A percentile compares a stretch with the other conserved stretches of the same genome.
phyloP scores from a whole-genome alignment of 192 early-diverging fungal species.

The Backusella psychrophila region DNA sequence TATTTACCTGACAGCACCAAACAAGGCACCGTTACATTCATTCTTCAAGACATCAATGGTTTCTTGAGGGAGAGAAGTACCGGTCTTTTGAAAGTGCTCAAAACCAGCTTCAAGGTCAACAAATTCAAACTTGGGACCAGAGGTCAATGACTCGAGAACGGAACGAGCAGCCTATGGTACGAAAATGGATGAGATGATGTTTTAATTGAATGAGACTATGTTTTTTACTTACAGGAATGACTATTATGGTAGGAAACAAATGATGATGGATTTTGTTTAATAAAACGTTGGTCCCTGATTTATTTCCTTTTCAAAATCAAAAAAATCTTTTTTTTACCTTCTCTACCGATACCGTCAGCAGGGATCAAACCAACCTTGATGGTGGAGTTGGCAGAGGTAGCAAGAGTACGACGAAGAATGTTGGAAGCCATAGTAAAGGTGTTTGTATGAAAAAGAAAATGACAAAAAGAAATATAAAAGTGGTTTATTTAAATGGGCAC shows the following conservation, averaged over 20 bases:
- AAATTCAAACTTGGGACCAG: constrained; percentile 71
- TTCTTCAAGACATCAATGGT: constrained; percentile 79
- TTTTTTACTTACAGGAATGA: constrained; percentile 25
- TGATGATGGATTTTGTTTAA: background rate
- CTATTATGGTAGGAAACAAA: constrained; percentile 10
- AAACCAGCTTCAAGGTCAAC: constrained; percentile 91
- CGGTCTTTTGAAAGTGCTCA: constrained; percentile 93
- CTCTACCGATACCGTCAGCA: constrained; percentile 94
- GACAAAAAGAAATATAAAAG: background rate
- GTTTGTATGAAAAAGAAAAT: constrained; percentile 2
- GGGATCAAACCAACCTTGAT: constrained; percentile 92
- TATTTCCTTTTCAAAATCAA: background rate
- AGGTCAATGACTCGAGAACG: constrained; percentile 78
- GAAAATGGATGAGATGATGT: background rate
- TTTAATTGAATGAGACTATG: no score
- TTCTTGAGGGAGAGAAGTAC: constrained; percentile 84
- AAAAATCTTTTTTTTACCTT: constrained; percentile 59
- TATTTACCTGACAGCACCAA: constrained; percentile 87
- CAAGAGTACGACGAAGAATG: constrained; percentile 35
- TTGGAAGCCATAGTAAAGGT: constrained; percentile 32
- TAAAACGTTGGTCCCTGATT: background rate
- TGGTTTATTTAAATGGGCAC: background rate
- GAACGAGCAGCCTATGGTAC: constrained; percentile 73
- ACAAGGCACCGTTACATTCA: constrained; percentile 91
- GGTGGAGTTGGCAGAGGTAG: constrained; percentile 34